These are phyloP conservation scores for Diaporthe citrichinensis DNA, from an alignment of 2,329 filamentous ascomycete species.

Conservation along the genomic window DNA sequence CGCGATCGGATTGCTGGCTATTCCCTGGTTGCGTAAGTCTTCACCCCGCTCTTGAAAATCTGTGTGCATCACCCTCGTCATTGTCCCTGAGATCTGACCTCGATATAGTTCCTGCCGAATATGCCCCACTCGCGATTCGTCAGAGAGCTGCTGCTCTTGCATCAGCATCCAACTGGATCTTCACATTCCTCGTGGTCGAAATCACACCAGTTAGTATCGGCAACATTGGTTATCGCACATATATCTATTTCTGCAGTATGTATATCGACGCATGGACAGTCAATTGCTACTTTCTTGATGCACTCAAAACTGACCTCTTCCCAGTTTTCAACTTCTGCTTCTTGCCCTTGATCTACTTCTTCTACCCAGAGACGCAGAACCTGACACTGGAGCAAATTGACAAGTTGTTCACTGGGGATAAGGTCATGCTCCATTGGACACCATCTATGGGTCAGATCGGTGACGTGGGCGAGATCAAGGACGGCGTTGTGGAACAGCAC, in stretches of 20 bases:
- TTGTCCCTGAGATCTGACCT: neutral
- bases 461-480: neutral
- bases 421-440: constrained; percentile 29
- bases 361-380: constrained; percentile 51
- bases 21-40: constrained; percentile 45
- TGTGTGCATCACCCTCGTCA: neutral
- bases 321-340: constrained; percentile 45
- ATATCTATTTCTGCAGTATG: constrained; percentile 34
- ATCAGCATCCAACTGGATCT: constrained; percentile 52
- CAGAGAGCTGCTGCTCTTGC: constrained; percentile 55
- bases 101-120: constrained; percentile 56
- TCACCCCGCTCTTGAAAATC: neutral
- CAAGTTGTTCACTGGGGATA: constrained; percentile 30
- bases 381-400: constrained; percentile 51
- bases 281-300: too few relatives aligned
- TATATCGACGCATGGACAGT: neutral
- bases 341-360: constrained; percentile 48
- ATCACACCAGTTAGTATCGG: constrained; percentile 42
- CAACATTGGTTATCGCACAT: constrained; percentile 42
- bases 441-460: constrained; percentile 23
- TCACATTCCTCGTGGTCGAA: constrained; percentile 45
- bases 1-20: constrained; percentile 48
- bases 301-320: neutral
- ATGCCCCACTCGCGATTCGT: constrained; percentile 56
- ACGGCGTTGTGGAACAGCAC: constrained; percentile 8